Base-by-base conservation (phyloP, 2,329 filamentous ascomycete species). In the Talaromyces marneffei region DNA sequence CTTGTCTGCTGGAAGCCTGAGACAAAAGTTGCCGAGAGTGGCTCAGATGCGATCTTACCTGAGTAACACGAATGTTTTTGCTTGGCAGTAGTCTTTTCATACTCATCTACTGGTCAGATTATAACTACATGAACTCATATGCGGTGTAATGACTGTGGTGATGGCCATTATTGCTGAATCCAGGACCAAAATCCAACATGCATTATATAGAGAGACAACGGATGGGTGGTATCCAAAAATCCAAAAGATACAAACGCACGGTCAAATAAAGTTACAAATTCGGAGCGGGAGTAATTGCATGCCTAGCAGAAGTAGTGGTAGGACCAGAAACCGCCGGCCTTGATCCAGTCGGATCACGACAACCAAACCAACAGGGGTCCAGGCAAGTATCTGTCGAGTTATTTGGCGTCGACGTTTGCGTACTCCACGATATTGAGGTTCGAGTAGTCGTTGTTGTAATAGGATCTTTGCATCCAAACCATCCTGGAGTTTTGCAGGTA, bases 401-500 rank as follows among this genome's bases (percentile, higher is more conserved):
- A 6, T 7, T 4, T 5, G 12, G 23, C 3, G 42, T 27, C 42
- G 42, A 2, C 16, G 42, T 46, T 16, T 46, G 42, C 12, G 42
- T 25, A 46, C 20, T 12, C 42, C 42, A 46, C 4, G 23, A 16
- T 8, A 14, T 46, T n/a, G 20, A 46, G 8, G 12, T 66, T 3
- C 68, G 66, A 8, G 68, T 67, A 10, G 70, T 67, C 14, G 69
- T 69, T 1, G 72, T 70, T 20, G 69, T 74, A 39, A 66, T 69
- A 37, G 64, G 65, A 37, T 75, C 72, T 16, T 73, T 75, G 64
- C 76, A 78, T 7, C 76, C 76, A 62, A 77, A 78, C 75, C 76
- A 78, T 27, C 75, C 76, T 6, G 75, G 75, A 5, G 74, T 77
- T 58, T 74, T 69, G 61, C 76, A 78, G 5, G 74, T 71, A 7